Percentiles rank a stretch among this genome's conserved stretches.
phyloP scores from a whole-genome alignment of 1,139 yeast genomes.

The Groenewaldozyma auringiensis region DNA sequence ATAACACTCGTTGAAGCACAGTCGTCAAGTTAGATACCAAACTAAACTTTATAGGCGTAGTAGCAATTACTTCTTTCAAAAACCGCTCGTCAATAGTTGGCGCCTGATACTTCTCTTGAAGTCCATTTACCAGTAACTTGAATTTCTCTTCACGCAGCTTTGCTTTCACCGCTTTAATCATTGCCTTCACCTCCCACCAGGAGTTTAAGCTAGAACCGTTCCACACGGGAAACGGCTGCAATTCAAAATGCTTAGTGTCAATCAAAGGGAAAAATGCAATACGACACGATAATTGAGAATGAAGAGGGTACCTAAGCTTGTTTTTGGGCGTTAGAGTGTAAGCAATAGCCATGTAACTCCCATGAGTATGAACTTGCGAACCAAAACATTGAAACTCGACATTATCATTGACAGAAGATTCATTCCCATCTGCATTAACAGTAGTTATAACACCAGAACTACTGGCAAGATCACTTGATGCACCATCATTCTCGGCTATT shows the following conservation, averaged over 20 bases:
- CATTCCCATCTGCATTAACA: slow-evolving; percentile 7
- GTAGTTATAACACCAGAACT: neutral
- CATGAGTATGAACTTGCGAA: slow-evolving; percentile 17
- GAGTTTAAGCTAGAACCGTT: slow-evolving; percentile 15
- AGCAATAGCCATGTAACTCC: slow-evolving; percentile 15
- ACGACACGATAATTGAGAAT: slow-evolving; percentile 18
- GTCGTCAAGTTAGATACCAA: neutral
- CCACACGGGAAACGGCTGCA: slow-evolving; percentile 9
- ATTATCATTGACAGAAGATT: slow-evolving; percentile 7
- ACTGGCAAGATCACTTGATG: too few species aligned
- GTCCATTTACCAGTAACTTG: neutral
- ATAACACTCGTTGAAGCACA: slow-evolving; percentile 1
- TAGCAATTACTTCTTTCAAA: neutral
- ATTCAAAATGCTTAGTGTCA: slow-evolving; percentile 5
- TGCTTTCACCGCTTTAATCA: slow-evolving; percentile 11
- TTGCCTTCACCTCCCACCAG: slow-evolving; percentile 20
- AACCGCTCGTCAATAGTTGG: neutral
- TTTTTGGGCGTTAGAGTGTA: slow-evolving; percentile 17
- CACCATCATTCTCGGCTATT: slow-evolving; percentile 6
- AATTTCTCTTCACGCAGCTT: slow-evolving; percentile 9
- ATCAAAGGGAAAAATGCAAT: slow-evolving; percentile 16
- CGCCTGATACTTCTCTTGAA: neutral
- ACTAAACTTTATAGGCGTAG: neutral
- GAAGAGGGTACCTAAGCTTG: slow-evolving; percentile 18
- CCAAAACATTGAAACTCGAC: slow-evolving; percentile 18